A percentile compares a stretch with the other conserved stretches of the same genome.
Conservation (phyloP, 2,329 filamentous ascomycete genomes). For the Claviceps lovelessii region DNA sequence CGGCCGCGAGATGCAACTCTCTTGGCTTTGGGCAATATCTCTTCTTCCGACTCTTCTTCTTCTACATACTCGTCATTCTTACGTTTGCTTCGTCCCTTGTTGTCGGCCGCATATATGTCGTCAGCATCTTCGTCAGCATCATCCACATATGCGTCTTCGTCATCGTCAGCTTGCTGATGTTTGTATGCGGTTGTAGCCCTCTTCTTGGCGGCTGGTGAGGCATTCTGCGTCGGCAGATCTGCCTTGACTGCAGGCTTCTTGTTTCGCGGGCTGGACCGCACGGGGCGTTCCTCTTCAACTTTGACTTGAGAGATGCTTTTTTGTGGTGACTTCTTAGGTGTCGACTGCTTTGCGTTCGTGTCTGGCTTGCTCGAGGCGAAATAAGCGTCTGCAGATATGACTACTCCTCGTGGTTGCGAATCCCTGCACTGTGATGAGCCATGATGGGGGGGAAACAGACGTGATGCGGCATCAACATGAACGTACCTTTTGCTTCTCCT, state of each 20-base stretch:
- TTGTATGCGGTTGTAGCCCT: conserved; percentile 26
- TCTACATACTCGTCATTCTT: conserved; percentile 64
- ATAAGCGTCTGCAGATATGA: conserved; percentile 43
- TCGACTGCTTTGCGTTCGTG: conserved; percentile 24
- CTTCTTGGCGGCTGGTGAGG: conserved; percentile 23
- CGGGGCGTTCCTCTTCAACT: conserved; percentile 26
- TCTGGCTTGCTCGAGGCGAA: conserved; percentile 33
- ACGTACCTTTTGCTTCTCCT: conserved; percentile 43
- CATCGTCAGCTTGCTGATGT: conserved; percentile 30
- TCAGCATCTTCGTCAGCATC: conserved; percentile 56
- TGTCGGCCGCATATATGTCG: conserved; percentile 72
- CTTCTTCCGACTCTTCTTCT: conserved; percentile 55
- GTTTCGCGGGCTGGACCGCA: conserved; percentile 39
- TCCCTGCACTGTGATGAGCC: conserved; percentile 16
- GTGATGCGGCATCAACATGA: not conserved
- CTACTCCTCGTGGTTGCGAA: conserved; percentile 31
- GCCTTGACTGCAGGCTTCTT: conserved; percentile 24
- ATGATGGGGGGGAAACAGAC: not conserved
- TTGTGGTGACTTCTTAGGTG: conserved; percentile 20
- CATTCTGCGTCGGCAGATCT: conserved; percentile 16
- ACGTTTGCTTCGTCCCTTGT: conserved; percentile 48
- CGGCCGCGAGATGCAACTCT: conserved; percentile 33
- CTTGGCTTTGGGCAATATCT: conserved; percentile 46
- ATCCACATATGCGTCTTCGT: conserved; percentile 43
- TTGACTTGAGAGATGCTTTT: conserved; percentile 26